Percentiles rank a stretch among this genome's conserved stretches.
These are phyloP conservation scores for Ustilago nuda DNA, from an alignment of 1,284 basidiomycete genomes.

Conservation along the genomic window DNA sequence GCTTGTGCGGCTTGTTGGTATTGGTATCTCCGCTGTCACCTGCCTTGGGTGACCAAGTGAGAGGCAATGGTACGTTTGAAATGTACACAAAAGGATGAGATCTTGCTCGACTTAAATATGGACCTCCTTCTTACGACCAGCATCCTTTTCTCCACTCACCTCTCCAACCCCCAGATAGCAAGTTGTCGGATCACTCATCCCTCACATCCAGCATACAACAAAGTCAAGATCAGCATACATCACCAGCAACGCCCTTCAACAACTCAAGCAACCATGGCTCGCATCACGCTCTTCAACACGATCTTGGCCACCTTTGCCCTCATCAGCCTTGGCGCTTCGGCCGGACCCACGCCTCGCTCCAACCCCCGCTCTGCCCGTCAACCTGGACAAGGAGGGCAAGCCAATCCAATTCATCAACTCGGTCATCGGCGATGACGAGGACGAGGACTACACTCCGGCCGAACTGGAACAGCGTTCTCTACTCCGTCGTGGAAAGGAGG, in stretches of 20 bases:
- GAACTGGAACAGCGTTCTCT: slow-evolving; percentile 39
- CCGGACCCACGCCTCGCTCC: slow-evolving; percentile 4
- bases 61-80: not conserved
- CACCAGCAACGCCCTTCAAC: not conserved
- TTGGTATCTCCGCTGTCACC: slow-evolving; percentile 2
- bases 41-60: not conserved
- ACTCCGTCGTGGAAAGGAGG: slow-evolving; percentile 44
- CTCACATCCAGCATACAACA: not conserved
- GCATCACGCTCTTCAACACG: slow-evolving; percentile 27
- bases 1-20: slow-evolving; percentile 6
- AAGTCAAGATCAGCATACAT: not conserved
- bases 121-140: slow-evolving; percentile 2
- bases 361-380: not conserved
- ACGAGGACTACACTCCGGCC: slow-evolving; percentile 49
- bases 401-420: slow-evolving; percentile 57
- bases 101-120: not conserved
- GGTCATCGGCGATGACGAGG: slow-evolving; percentile 51
- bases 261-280: not conserved
- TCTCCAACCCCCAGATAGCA: not conserved
- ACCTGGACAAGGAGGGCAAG: slow-evolving; percentile 54
- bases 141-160: slow-evolving; percentile 12
- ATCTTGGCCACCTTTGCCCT: slow-evolving; percentile 26
- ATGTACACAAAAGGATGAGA: not conserved
- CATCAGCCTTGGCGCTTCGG: slow-evolving; percentile 19
- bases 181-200: not conserved